Conservation (phyloP, 73 alveolate species). For the Paramecium octaurelia region DNA sequence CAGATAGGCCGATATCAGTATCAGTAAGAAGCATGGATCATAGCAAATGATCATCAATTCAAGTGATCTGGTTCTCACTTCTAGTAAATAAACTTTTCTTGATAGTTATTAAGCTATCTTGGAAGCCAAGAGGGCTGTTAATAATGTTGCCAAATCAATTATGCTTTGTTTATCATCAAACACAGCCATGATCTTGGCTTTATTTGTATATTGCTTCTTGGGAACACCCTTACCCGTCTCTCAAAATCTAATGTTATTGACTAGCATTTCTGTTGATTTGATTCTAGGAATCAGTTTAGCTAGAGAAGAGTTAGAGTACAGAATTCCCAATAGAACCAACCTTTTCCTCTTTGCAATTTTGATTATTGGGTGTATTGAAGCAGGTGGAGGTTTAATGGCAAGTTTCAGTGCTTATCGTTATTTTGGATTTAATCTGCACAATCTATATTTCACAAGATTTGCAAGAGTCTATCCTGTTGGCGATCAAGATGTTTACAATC, state of each 20-base stretch:
- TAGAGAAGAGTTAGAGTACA: slow-evolving; percentile 16
- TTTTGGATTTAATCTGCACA: background rate
- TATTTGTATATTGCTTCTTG: background rate
- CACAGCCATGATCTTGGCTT: slow-evolving; percentile 26
- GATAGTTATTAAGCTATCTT: background rate
- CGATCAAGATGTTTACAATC: background rate
- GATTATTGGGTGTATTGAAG: slow-evolving; percentile 28
- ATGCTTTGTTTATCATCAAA: slow-evolving; percentile 38
- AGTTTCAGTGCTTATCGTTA: background rate
- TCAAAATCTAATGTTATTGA: slow-evolving; percentile 5
- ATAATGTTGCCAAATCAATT: slow-evolving; percentile 3
- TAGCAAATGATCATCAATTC: slow-evolving; percentile 5
- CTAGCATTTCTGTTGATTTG: slow-evolving; percentile 14
- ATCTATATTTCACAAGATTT: background rate
- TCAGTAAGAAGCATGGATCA: slow-evolving; percentile 22
- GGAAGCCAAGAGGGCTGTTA: slow-evolving; percentile 30
- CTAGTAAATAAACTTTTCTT: background rate
- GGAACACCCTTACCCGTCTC: slow-evolving; percentile 6
- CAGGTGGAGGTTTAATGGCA: slow-evolving; percentile 33
- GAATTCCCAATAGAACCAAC: background rate
- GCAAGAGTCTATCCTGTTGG: background rate
- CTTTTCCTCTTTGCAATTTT: background rate
- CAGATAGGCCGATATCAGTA: background rate
- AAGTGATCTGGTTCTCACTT: slow-evolving; percentile 12
- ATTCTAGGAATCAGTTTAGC: slow-evolving; percentile 16